Evolutionary conservation across 169 alveolate species (phyloP).

Genomic region (Besnoitia besnoiti): DNA sequence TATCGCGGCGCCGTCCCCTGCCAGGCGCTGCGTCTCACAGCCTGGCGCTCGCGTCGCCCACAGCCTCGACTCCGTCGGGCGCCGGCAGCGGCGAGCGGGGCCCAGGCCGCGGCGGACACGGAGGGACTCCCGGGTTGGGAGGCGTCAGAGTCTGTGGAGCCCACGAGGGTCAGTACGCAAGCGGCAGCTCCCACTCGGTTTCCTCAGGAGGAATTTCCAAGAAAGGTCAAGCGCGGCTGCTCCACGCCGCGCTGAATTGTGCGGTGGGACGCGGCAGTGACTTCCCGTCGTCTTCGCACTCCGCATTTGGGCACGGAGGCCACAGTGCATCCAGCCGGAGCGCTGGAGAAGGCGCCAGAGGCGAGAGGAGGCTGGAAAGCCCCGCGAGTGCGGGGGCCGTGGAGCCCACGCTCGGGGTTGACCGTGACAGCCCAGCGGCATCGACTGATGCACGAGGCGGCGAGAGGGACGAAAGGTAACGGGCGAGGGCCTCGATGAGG

Average conservation of each 20-base stretch:
- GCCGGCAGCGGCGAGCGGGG: no score
- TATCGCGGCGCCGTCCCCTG: not conserved
- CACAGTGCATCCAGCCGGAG: not conserved
- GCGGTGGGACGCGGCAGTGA: not conserved
- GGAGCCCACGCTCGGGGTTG: not conserved
- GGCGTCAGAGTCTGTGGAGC: no score
- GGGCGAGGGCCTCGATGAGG: not conserved
- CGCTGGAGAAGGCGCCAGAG: not conserved
- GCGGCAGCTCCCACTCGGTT: no score
- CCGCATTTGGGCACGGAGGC: not conserved
- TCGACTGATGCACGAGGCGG: not conserved
- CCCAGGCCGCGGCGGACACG: no score
- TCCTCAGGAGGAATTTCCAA: not conserved
- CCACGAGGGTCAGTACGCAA: no score
- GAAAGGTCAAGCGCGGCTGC: slow-evolving; percentile 59
- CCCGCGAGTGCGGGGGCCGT: not conserved
- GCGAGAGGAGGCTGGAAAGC: not conserved
- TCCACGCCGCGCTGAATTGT: slow-evolving; percentile 57
- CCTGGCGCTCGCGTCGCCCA: no score
- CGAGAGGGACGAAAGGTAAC: not conserved
- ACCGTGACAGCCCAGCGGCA: not conserved
- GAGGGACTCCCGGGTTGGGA: no score
- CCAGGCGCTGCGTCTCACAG: not conserved
- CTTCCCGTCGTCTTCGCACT: not conserved
- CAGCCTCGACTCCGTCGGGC: not conserved